Conservation (phyloP, 1,284 basidiomycete genomes). For the Volvariella volvacea region DNA sequence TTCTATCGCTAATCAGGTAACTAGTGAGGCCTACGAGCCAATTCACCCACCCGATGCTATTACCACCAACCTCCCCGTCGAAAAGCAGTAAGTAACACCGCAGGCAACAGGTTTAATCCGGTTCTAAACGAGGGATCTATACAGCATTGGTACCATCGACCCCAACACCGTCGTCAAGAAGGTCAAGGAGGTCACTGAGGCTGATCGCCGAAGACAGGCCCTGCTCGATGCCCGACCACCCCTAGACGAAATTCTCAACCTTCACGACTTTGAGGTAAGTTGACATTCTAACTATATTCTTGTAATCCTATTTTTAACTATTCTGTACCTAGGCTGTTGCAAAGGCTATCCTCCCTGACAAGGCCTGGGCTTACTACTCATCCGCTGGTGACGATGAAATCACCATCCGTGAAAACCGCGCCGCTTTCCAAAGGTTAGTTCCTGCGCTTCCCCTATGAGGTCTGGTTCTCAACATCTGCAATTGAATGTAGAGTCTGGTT, state of each 20-base stretch:
- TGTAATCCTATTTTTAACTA: not conserved
- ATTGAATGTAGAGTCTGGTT: conserved; percentile 84
- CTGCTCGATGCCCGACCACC: conserved; percentile 54
- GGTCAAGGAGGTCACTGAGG: conserved; percentile 49
- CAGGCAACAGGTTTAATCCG: too few relatives aligned
- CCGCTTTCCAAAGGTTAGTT: conserved; percentile 70
- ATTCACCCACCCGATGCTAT: conserved; percentile 89
- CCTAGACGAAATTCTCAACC: conserved; percentile 73
- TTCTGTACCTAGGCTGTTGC: conserved; percentile 50
- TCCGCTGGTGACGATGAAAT: conserved; percentile 85
- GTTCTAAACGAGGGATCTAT: not conserved
- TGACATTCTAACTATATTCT: not conserved
- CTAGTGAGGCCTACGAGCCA: conserved; percentile 71
- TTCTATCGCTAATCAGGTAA: conserved; percentile 1
- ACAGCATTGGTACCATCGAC: conserved; percentile 66
- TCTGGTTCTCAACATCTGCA: not conserved
- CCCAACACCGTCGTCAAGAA: conserved; percentile 53
- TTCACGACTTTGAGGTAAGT: conserved; percentile 86
- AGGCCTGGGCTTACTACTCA: conserved; percentile 85
- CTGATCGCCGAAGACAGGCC: conserved; percentile 52
- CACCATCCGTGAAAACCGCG: conserved; percentile 79
- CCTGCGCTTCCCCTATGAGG: too few relatives aligned
- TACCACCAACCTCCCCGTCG: conserved; percentile 70
- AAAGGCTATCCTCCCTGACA: conserved; percentile 59
- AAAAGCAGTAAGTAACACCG: conserved; percentile 65